Evolutionary conservation across 2,329 filamentous ascomycete genomes (phyloP).

Genomic region (Penicillium sp.): DNA sequence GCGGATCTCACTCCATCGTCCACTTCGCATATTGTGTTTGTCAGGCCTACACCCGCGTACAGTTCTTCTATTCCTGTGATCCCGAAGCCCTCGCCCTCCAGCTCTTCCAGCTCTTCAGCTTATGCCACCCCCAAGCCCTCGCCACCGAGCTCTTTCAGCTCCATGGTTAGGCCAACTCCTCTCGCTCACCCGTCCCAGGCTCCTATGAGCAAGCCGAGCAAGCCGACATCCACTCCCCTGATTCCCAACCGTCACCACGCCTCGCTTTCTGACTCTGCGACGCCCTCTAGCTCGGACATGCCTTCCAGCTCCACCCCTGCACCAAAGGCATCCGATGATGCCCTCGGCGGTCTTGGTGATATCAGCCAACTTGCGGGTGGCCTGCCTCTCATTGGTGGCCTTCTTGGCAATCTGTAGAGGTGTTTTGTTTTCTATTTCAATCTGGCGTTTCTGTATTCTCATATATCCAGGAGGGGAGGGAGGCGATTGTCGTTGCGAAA

Average conservation of each 20-base stretch:
- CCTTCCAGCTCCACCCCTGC: conserved; percentile 6
- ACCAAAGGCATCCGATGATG: background rate
- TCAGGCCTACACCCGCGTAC: background rate
- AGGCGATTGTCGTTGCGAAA: conserved; percentile 1
- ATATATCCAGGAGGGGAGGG: conserved; percentile 8
- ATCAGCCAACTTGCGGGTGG: background rate
- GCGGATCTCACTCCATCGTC: conserved; percentile 1
- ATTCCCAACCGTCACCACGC: conserved; percentile 4
- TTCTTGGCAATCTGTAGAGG: conserved; percentile 3
- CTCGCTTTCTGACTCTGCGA: conserved; percentile 12
- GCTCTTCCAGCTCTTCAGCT: background rate
- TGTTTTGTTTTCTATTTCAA: background rate
- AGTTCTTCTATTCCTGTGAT: background rate
- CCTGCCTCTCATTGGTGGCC: conserved; percentile 6
- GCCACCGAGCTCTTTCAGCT: background rate
- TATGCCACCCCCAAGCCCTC: background rate
- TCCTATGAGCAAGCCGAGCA: background rate
- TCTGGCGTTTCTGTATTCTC: conserved; percentile 5
- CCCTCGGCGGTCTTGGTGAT: too few species aligned
- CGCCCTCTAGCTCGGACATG: conserved; percentile 8
- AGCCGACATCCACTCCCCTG: background rate
- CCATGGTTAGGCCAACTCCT: background rate
- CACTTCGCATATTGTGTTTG: background rate
- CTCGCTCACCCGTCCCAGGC: background rate
- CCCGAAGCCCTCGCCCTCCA: background rate